A percentile compares a stretch with the other conserved stretches of the same genome.
Conservation (phyloP, 2,329 filamentous ascomycete species). For the Chrysoporthe deuterocubensis region DNA sequence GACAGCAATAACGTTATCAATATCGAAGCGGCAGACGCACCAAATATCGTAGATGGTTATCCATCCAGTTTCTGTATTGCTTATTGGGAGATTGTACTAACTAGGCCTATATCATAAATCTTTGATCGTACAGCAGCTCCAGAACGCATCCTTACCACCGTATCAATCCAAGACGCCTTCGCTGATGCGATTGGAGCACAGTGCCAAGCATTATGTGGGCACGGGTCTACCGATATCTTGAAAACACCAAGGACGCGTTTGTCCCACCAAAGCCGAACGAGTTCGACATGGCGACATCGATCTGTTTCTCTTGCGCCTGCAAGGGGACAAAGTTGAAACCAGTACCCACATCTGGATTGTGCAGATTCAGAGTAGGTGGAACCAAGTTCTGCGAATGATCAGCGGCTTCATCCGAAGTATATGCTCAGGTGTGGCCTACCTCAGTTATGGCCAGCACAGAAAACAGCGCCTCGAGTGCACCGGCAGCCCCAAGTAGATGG, state of each 20-base stretch:
- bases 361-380: slow-evolving; percentile 86
- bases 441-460: slow-evolving; percentile 77
- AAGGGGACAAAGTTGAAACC: slow-evolving; percentile 85
- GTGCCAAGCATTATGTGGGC: background rate
- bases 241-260: slow-evolving; percentile 87
- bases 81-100: no score
- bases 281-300: slow-evolving; percentile 83
- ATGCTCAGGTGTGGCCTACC: slow-evolving; percentile 54
- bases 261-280: slow-evolving; percentile 98
- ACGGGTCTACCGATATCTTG: slow-evolving; percentile 20
- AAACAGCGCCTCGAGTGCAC: slow-evolving; percentile 88
- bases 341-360: slow-evolving; percentile 67
- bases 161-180: background rate
- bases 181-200: background rate
- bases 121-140: no score
- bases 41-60: no score
- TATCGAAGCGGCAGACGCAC: no score
- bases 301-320: slow-evolving; percentile 67
- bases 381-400: slow-evolving; percentile 64
- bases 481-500: slow-evolving; percentile 88
- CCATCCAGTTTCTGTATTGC: no score
- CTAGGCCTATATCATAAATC: no score
- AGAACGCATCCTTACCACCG: no score
- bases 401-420: background rate
- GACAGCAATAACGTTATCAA: no score